Percentiles rank a stretch among this genome's conserved stretches.
Evolutionary conservation across 257 asterid species (phyloP).

Genomic region (Eustoma russellianum): DNA sequence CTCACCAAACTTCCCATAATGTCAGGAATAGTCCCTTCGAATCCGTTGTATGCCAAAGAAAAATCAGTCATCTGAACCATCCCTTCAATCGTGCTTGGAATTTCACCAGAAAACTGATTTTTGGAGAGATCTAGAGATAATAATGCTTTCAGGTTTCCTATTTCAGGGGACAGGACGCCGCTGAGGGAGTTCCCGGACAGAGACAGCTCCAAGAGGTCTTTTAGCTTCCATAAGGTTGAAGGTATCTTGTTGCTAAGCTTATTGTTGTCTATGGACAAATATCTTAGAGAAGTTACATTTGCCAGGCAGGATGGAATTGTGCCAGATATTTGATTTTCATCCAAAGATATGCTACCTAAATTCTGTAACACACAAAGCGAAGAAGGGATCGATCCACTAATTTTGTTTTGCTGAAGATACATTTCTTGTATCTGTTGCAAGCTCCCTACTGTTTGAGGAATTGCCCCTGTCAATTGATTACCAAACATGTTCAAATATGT

Average conservation of each 20-base stretch:
- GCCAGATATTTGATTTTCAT: not conserved
- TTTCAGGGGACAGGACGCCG: not conserved
- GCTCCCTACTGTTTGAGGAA: not conserved
- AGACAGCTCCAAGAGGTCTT: not conserved
- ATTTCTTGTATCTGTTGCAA: not conserved
- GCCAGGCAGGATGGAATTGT: not conserved
- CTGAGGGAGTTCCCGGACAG: not conserved
- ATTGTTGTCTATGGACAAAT: not conserved
- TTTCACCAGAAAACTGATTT: not conserved
- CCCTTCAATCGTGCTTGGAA: not conserved
- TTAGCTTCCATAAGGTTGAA: not conserved
- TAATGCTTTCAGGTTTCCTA: not conserved
- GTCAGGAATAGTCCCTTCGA: not conserved
- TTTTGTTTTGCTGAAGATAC: not conserved
- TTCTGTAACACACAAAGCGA: not conserved
- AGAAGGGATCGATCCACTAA: constrained; percentile 1
- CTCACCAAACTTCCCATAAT: not conserved
- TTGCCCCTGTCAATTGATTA: not conserved
- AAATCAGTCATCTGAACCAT: not conserved
- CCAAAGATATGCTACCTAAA: not conserved
- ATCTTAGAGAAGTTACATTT: not conserved
- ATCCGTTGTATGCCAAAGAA: not conserved
- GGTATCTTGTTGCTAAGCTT: not conserved
- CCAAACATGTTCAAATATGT: not conserved
- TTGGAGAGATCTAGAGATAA: not conserved